phyloP scores from a whole-genome alignment of 768 basidiomycete genomes.

The Suillus hirtellus region DNA sequence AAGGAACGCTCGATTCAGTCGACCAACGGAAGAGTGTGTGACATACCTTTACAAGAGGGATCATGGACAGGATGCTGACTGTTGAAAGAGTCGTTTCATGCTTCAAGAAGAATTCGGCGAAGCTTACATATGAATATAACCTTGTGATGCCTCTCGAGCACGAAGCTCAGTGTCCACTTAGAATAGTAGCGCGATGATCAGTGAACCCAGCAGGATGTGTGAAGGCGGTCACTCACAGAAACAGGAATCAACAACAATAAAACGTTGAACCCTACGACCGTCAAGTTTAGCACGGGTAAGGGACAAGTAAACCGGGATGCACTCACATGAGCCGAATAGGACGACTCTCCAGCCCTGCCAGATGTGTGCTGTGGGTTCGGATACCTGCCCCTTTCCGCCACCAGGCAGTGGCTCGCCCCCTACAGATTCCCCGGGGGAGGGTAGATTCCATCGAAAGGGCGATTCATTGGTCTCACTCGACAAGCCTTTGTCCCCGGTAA shows the following conservation, averaged over 20 bases:
- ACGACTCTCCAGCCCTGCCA: conserved; percentile 57
- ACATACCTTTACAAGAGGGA: conserved; percentile 74
- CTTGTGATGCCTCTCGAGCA: conserved; percentile 48
- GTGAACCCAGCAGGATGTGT: not conserved
- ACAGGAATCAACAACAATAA: conserved; percentile 65
- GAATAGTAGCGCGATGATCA: conserved; percentile 5
- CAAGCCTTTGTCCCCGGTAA: conserved; percentile 18
- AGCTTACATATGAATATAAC: conserved; percentile 64
- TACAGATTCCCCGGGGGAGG: conserved; percentile 20
- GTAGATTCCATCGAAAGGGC: conserved; percentile 33
- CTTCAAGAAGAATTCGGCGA: not conserved
- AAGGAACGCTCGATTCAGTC: conserved; percentile 12
- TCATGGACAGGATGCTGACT: conserved; percentile 71
- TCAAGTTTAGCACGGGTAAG: conserved; percentile 4
- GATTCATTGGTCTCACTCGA: conserved; percentile 28
- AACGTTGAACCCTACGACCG: conserved; percentile 63
- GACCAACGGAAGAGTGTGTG: not conserved
- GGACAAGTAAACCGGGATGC: not conserved
- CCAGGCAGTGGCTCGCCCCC: conserved; percentile 5
- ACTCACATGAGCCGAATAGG: conserved; percentile 58
- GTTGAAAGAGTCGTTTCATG: not conserved
- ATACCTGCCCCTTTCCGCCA: conserved; percentile 9
- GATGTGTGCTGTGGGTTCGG: conserved; percentile 17
- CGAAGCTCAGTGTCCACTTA: conserved; percentile 58
- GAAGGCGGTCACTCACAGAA: conserved; percentile 47